A percentile compares a stretch with the other conserved stretches of the same genome.
Evolutionary conservation across 805 yeast species (phyloP).

Genomic region (Schwanniomyces vanrijiae): DNA sequence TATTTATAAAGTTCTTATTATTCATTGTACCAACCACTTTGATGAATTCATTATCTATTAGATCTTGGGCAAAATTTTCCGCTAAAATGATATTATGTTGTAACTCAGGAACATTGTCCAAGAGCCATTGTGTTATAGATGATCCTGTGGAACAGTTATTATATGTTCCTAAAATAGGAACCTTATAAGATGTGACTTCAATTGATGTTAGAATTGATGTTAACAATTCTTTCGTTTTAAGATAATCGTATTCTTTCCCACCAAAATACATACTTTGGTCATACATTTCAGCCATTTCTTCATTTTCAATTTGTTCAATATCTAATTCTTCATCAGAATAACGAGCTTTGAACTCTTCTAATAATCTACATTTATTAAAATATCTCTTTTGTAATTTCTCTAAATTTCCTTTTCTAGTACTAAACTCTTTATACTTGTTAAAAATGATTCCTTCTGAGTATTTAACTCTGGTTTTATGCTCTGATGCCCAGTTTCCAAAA

Average conservation of each 20-base stretch:
- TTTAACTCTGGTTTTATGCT: conserved; percentile 66
- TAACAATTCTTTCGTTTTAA: conserved; percentile 33
- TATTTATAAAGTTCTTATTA: conserved; percentile 63
- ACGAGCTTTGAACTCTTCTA: conserved; percentile 62
- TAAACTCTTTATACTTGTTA: conserved; percentile 52
- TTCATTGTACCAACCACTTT: conserved; percentile 63
- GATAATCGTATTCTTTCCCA: conserved; percentile 25
- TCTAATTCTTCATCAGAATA: conserved; percentile 44
- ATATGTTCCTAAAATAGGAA: conserved; percentile 70
- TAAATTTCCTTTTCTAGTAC: conserved; percentile 44
- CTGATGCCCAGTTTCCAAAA: conserved; percentile 71
- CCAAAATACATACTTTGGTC: conserved; percentile 29
- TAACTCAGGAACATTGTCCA: conserved; percentile 42
- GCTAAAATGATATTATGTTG: conserved; percentile 54
- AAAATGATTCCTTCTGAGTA: conserved; percentile 56
- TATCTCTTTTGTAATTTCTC: conserved; percentile 65
- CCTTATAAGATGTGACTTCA: conserved; percentile 54
- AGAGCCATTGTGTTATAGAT: conserved; percentile 59
- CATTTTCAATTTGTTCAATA: conserved; percentile 25
- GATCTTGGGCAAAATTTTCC: conserved; percentile 73
- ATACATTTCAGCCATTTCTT: conserved; percentile 11
- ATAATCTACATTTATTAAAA: conserved; percentile 72
- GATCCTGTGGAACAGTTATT: conserved; percentile 62
- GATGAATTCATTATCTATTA: conserved; percentile 59
- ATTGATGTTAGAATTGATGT: conserved; percentile 37